These are phyloP conservation scores for Pseudogymnoascus sp. DNA, from an alignment of 2,329 filamentous ascomycete genomes.

Conservation along the genomic window DNA sequence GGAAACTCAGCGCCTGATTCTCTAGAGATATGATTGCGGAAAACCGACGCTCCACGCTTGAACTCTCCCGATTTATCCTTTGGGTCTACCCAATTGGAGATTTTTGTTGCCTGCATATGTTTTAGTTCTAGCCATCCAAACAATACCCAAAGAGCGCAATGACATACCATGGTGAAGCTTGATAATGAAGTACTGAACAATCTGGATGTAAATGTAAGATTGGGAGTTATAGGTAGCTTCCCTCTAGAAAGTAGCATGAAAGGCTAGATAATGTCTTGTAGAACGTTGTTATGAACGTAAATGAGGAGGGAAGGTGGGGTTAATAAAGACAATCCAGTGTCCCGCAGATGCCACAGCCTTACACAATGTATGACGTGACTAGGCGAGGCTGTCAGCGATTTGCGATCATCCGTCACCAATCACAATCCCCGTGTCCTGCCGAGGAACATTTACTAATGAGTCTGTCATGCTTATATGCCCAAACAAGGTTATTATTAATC, in stretches of 20 bases:
- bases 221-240: neutral
- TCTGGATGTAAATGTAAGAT: slow-evolving; percentile 37
- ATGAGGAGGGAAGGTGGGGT: neutral
- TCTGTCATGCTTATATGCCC: slow-evolving; percentile 1
- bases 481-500: neutral
- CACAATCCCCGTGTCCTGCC: neutral
- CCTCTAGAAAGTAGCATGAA: slow-evolving; percentile 6
- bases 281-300: neutral
- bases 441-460: neutral
- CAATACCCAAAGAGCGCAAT: neutral
- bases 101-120: slow-evolving; percentile 34
- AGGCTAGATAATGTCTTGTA: neutral
- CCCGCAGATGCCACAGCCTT: neutral
- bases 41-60: slow-evolving; percentile 77
- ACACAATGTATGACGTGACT: slow-evolving; percentile 6
- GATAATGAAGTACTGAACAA: slow-evolving; percentile 65
- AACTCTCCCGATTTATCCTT: slow-evolving; percentile 80
- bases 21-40: slow-evolving; percentile 59
- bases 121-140: neutral
- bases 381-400: slow-evolving; percentile 1
- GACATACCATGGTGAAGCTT: slow-evolving; percentile 32
- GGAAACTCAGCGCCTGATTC: slow-evolving; percentile 54
- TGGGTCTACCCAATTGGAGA: slow-evolving; percentile 77
- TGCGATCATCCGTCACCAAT: neutral
- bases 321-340: neutral